Base-by-base conservation (phyloP, 1,284 basidiomycete species). In the Entoloma clypeatum region DNA sequence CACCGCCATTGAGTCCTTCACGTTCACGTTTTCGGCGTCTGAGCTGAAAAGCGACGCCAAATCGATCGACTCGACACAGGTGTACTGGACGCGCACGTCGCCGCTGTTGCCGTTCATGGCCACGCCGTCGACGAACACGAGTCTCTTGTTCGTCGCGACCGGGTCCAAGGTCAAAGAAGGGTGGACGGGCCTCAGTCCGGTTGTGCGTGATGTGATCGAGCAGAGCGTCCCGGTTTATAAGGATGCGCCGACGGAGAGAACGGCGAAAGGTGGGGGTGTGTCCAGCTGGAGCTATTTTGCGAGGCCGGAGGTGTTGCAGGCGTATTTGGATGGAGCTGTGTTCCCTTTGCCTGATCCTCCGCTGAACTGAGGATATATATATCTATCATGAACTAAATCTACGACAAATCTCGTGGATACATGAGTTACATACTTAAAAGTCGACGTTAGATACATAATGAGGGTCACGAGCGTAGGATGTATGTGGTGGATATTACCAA, bases 41-140 rank as follows among this genome's bases (percentile, higher is more conserved):
- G 52, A 51, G 23, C 32, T 51, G 10, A n/a, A 29, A 6, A 34
- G 40, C 14, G n/a, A 31, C 10, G 19, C 24, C 10, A 28, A 36
- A 19, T 48, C 45, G 8, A 9, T 52, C 10, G 42, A 50, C 8
- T 53, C 52, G 1, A 46, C 36, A 18, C 50, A 53, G 19, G 40
- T 53, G 2, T 47, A 49, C 39, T 53, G 52, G 51, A 51, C 51
- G 1, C 49, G 51, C 22, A 49, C 47, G 4, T 51, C 47, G n/a
- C 51, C 51, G 3, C 41, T 53, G 6, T 36, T 53, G 5, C 51
- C 51, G 4, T 53, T 48, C 41, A 53, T 53, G 51, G 49, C 41
- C 1, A 51, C 49, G 7, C 51, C 49, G 14, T 28, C 36, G 9
- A 51, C 52, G 2, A 41, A 48, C 17, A 41, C 41, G 10, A 36